These are phyloP conservation scores for Talaromyces adpressus DNA, from an alignment of 495 filamentous ascomycete species.

Conservation along the genomic window DNA sequence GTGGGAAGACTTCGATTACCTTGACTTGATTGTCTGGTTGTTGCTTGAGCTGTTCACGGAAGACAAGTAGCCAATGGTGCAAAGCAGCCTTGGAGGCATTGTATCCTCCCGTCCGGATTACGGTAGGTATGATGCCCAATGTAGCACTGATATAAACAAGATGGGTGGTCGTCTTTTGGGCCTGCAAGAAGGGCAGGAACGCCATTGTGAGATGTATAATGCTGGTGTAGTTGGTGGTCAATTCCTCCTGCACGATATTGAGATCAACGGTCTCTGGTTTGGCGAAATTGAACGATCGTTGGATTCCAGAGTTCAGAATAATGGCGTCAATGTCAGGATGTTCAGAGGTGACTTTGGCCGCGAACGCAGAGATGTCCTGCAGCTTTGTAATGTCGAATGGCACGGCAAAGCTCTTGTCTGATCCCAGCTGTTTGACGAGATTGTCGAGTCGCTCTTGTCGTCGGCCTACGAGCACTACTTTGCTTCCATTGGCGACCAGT, in stretches of 20 bases:
- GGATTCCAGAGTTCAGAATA: slow-evolving; percentile 37
- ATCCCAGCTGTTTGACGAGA: slow-evolving; percentile 52
- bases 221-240: slow-evolving; percentile 63
- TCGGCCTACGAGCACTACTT: slow-evolving; percentile 57
- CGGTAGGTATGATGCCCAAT: slow-evolving; percentile 37
- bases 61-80: slow-evolving; percentile 44
- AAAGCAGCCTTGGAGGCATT: slow-evolving; percentile 44
- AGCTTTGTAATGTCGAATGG: slow-evolving; percentile 60
- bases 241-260: slow-evolving; percentile 43
- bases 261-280: slow-evolving; percentile 54
- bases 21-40: slow-evolving; percentile 37
- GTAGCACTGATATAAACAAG: slow-evolving; percentile 37
- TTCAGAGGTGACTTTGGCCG: slow-evolving; percentile 37
- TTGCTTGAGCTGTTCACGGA: slow-evolving; percentile 53
- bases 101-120: slow-evolving; percentile 34
- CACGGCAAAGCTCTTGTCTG: slow-evolving; percentile 43
- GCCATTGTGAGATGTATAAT: slow-evolving; percentile 52
- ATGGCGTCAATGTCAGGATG: slow-evolving; percentile 47
- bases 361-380: slow-evolving; percentile 47
- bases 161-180: slow-evolving; percentile 26
- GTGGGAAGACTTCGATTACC: slow-evolving; percentile 61
- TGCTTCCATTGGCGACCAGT: slow-evolving; percentile 52
- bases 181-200: slow-evolving; percentile 58
- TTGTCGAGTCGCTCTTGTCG: slow-evolving; percentile 58
- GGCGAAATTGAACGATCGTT: slow-evolving; percentile 53